These are phyloP conservation scores for Metschnikowia cubensis DNA, from an alignment of 805 yeast genomes.

Conservation along the genomic window DNA sequence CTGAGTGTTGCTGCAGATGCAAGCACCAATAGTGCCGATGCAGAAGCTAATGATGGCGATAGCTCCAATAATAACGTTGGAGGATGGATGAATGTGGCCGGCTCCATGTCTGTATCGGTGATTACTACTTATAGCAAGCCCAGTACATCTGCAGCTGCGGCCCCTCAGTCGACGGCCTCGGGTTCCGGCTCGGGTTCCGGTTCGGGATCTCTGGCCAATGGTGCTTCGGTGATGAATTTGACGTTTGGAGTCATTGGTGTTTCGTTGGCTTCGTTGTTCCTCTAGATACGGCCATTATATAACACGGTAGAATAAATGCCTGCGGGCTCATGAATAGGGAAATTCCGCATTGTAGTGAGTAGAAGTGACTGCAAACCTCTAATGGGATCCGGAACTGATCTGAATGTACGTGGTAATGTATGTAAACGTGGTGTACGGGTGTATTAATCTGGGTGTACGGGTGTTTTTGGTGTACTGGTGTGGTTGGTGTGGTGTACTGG, in stretches of 20 bases:
- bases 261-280: neutral
- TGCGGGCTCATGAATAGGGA: too few relatives aligned
- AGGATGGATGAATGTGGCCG: slow-evolving; percentile 14
- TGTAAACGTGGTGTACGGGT: neutral
- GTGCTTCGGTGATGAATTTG: neutral
- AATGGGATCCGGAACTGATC: too few relatives aligned
- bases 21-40: neutral
- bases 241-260: neutral
- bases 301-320: neutral
- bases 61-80: slow-evolving; percentile 11
- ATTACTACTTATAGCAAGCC: slow-evolving; percentile 31
- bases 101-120: slow-evolving; percentile 21
- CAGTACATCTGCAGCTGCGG: slow-evolving; percentile 16
- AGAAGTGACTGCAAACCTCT: too few relatives aligned
- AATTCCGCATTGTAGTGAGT: too few relatives aligned
- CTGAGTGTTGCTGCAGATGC: neutral
- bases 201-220: neutral
- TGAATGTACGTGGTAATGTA: too few relatives aligned
- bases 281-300: neutral
- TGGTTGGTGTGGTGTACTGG: neutral
- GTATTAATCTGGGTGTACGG: neutral
- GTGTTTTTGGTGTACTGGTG: neutral
- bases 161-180: neutral
- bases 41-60: slow-evolving; percentile 9
- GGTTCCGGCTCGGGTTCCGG: neutral